Conservation (phyloP, 306 rosid genomes). For the Inga oerstediana region DNA sequence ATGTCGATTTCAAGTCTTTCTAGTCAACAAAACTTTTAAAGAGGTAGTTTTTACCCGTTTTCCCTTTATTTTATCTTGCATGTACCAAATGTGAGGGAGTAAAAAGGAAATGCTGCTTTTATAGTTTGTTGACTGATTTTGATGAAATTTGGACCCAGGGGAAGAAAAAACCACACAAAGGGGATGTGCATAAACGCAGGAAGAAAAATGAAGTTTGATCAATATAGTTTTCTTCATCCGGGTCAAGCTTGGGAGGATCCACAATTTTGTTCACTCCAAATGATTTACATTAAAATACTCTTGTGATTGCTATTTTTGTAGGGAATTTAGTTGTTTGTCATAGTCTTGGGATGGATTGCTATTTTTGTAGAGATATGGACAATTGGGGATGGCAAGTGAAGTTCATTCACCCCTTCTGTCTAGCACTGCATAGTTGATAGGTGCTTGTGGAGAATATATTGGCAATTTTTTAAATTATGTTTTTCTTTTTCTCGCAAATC, state of each 20-base stretch:
- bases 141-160: slow-evolving; percentile 41
- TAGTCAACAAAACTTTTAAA: no score
- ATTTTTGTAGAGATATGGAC: background rate
- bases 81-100: background rate
- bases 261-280: slow-evolving; percentile 40
- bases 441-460: background rate
- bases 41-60: background rate
- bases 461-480: background rate
- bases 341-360: no score
- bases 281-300: background rate
- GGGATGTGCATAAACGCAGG: slow-evolving; percentile 43
- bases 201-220: slow-evolving; percentile 43
- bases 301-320: slow-evolving; percentile 5
- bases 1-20: no score
- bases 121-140: slow-evolving; percentile 9
- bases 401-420: background rate
- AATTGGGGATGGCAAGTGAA: background rate
- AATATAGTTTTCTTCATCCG: slow-evolving; percentile 6
- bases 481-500: background rate
- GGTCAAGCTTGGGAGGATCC: slow-evolving; percentile 15
- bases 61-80: background rate
- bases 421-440: background rate
- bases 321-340: background rate
- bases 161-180: slow-evolving; percentile 44
- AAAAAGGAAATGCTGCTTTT: background rate